Base-by-base conservation (phyloP, 2,329 filamentous ascomycete species). In the Penicillium sumatraense region DNA sequence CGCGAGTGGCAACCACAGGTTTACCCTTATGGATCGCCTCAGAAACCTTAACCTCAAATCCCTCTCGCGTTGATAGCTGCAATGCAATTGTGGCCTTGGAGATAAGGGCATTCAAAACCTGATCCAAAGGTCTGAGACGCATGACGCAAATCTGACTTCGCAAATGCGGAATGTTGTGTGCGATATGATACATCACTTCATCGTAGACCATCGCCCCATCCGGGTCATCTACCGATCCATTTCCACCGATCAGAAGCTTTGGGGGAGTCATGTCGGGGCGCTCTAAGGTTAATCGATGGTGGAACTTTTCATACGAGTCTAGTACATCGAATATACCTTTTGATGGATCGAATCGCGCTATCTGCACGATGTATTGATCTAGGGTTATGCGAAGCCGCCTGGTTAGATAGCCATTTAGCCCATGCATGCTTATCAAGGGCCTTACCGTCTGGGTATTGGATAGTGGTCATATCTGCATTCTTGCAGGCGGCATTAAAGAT, bases 11-110 rank as follows among this genome's bases (percentile, higher is more conserved):
- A 59, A 95, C 91, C 65, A 92, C 83, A 1, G 90, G 90, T 2
- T 88, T 85, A 13, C 90, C 90, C 41, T 91, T 90, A 68, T 93
- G 90, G 20, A 93, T 80, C 1, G 89, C 90, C 73, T 95, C 91
- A 0, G 88, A 91, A 5, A 95, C 89, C 74, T 95, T 95, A 64
- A 95, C 88, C 73, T 95, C 90, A 64, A 95, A 95, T 0, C 90
- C 90, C 69, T 95, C 90, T 31, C 89, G 84, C 0, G 88, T 92
- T 2, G 89, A 93, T 5, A 95, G 84, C 72, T 95, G 90, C 7
- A 95, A 81, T 0, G 88, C 88, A 7, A 92, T 84, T 53, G 87
- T 84, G 0, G 89, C 86, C 47, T 88, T 87, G 33, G 87, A 86
- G 58, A 95, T 82, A 38, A 95, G 78, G 0, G 86, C 85, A 72